Evolutionary conservation across 495 filamentous ascomycete species (phyloP).

Genomic region (Aspergillus ellipticus): DNA sequence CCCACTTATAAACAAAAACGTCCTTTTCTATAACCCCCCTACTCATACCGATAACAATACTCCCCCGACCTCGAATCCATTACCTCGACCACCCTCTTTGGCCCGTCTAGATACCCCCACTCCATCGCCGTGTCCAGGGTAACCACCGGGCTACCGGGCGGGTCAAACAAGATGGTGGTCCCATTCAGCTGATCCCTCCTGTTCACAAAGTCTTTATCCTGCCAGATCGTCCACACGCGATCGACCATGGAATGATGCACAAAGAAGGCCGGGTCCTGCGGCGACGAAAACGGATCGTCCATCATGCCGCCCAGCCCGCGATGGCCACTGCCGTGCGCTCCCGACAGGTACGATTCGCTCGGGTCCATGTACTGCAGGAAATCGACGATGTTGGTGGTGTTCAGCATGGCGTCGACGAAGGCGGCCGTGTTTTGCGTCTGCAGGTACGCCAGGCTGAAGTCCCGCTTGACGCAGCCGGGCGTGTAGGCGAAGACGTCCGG

Average conservation of each 20-base stretch:
- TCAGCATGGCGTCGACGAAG: conserved; percentile 14
- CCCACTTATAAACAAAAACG: not conserved
- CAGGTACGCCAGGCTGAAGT: conserved; percentile 7
- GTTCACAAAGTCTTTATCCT: conserved; percentile 20
- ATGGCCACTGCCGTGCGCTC: conserved; percentile 28
- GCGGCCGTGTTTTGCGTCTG: conserved; percentile 20
- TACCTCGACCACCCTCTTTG: conserved; percentile 21
- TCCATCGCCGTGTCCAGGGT: conserved; percentile 26
- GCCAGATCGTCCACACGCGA: conserved; percentile 57
- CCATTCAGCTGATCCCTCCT: conserved; percentile 26
- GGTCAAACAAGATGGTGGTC: conserved; percentile 22
- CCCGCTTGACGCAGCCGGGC: conserved; percentile 61
- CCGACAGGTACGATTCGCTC: conserved; percentile 18
- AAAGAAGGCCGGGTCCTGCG: conserved; percentile 53
- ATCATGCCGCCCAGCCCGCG: conserved; percentile 23
- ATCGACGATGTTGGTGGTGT: conserved; percentile 12
- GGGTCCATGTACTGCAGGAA: conserved; percentile 28
- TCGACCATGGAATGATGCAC: conserved; percentile 57
- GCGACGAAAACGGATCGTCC: conserved; percentile 28
- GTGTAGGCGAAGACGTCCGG: conserved; percentile 43
- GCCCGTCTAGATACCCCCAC: conserved; percentile 25
- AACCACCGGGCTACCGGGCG: conserved; percentile 17
- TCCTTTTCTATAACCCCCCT: not conserved
- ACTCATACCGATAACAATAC: conserved; percentile 23
- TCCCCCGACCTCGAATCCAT: conserved; percentile 18